Base-by-base conservation (phyloP, 768 basidiomycete species). In the Pleurotus tuber-regium region DNA sequence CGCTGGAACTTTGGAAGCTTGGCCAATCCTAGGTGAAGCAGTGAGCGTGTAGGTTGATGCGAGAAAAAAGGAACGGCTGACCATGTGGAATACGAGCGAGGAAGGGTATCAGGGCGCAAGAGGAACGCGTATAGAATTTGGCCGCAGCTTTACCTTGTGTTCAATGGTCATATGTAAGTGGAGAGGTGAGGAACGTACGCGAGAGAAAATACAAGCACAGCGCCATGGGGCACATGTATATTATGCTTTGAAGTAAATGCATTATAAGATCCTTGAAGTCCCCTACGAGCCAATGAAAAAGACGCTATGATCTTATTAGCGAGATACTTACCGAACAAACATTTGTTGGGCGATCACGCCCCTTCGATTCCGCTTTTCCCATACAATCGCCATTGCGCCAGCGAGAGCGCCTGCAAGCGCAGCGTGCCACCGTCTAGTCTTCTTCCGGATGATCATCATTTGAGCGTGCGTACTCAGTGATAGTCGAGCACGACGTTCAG, bases 241-340 rank as follows among this genome's bases (percentile, higher is more conserved):
- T 83, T 82, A 25, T 79, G 79, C 57, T 79, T 80, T 2, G 76
- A 75, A 1, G 91, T 83, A 59, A 84, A 86, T 6, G 82, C 78
- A 61, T 95, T 96, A 64, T 89, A 96, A 1, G 86, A 83, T 1
- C 92, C 94, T 66, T 98, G 95, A 5, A 98, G 72, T 2, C 95
- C 94, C 41, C 93, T 92, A 49, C 21, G 43, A 25, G 28, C 16
- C 18, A 43, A 50, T 46, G 16, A 48, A 31, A 19, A 19, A 19
- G 18, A 47, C 5, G 52, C n/a, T 8, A 11, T 31, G 2, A 8
- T 23, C 6, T 6, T 10, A 4, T n/a, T n/a, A n/a, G n/a, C n/a
- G n/a, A n/a, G n/a, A n/a, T n/a, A 70, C 83, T 43, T 51, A 84
- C 91, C 92, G 82, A 46, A 96, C 92, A 68, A 96, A 91, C 59